phyloP scores from a whole-genome alignment of 352 stramenopile genomes.

The Thalassiosira hispida region DNA sequence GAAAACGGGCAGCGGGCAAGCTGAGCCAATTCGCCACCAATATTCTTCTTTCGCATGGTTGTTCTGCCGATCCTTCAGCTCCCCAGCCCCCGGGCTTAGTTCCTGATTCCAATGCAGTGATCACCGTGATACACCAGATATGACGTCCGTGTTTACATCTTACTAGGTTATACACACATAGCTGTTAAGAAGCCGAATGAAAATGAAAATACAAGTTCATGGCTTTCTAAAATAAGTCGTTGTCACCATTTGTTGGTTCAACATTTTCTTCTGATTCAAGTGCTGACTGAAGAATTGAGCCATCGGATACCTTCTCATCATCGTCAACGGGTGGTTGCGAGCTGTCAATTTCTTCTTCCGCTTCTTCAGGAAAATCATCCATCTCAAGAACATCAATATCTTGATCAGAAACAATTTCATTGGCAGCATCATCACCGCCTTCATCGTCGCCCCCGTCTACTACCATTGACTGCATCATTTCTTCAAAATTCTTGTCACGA shows the following conservation, averaged over 20 bases:
- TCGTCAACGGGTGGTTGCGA: not conserved
- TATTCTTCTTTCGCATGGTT: too few species aligned
- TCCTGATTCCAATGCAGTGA: too few species aligned
- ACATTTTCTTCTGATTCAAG: conserved; percentile 3
- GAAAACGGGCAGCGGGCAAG: too few species aligned
- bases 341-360: not conserved
- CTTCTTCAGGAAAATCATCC: conserved; percentile 21
- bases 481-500: conserved; percentile 43
- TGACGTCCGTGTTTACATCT: too few species aligned
- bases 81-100: too few species aligned
- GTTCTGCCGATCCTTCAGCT: too few species aligned
- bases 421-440: not conserved
- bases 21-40: too few species aligned
- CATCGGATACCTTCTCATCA: not conserved
- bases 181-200: too few species aligned
- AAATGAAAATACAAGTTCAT: too few species aligned
- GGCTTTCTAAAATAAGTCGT: too few species aligned
- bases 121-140: too few species aligned
- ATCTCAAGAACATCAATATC: conserved; percentile 29
- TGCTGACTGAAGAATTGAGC: conserved; percentile 11
- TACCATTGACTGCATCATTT: conserved; percentile 43
- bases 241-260: conserved; percentile 26
- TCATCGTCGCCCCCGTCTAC: not conserved
- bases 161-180: too few species aligned
- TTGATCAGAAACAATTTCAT: conserved; percentile 18